A percentile compares a stretch with the other conserved stretches of the same genome.
phyloP scores from a whole-genome alignment of 2,329 filamentous ascomycete genomes.

The Dactylella cylindrospora region DNA sequence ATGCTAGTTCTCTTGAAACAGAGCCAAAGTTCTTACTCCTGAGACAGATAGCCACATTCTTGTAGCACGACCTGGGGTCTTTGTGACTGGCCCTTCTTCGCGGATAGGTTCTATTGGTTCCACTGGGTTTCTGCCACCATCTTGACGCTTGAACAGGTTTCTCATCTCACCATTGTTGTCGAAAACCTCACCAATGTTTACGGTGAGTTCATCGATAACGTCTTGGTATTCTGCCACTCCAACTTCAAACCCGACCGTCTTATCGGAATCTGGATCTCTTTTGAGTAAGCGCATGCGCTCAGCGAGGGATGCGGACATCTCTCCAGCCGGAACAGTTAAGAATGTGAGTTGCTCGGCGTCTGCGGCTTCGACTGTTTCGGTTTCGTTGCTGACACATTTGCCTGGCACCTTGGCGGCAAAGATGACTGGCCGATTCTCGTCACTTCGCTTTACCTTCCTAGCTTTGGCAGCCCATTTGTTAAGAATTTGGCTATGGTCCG shows the following conservation, averaged over 20 bases:
- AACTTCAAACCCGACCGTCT: conserved; percentile 7
- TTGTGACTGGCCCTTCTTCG: not conserved
- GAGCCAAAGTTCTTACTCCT: no score
- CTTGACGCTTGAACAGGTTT: conserved; percentile 2
- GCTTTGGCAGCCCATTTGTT: conserved; percentile 1
- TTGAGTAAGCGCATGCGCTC: conserved; percentile 6
- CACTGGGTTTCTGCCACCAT: not conserved
- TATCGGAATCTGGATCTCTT: conserved; percentile 2
- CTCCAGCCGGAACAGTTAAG: not conserved
- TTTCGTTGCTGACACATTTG: conserved; percentile 6
- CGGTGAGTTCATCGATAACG: conserved; percentile 6
- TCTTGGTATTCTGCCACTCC: not conserved
- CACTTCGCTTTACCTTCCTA: conserved; percentile 1
- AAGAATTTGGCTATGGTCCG: conserved; percentile 6
- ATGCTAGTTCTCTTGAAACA: no score
- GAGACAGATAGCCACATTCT: not conserved
- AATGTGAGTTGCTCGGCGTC: conserved; percentile 8
- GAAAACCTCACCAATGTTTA: conserved; percentile 6
- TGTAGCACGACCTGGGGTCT: not conserved
- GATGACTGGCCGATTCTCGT: conserved; percentile 1
- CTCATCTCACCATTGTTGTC: not conserved
- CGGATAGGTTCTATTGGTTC: not conserved
- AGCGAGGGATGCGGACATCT: conserved; percentile 3
- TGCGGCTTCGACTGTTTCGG: conserved; percentile 2
- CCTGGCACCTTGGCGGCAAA: conserved; percentile 5